phyloP scores from a whole-genome alignment of 306 rosid genomes.

The Cicer arietinum region DNA sequence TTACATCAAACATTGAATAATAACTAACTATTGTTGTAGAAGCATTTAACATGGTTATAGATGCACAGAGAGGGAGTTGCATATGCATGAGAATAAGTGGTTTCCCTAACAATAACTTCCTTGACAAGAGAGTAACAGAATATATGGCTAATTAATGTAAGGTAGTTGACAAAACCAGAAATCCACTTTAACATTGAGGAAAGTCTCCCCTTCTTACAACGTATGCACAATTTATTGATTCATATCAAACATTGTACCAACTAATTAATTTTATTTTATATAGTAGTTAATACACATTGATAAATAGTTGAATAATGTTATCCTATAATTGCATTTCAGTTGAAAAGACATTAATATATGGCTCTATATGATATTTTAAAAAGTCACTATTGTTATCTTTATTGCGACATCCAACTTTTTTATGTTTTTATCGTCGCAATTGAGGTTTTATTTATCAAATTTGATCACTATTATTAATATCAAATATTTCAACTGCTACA shows the following conservation, averaged over 20 bases:
- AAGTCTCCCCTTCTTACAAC: constrained; percentile 20
- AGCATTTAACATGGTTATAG: constrained; percentile 39
- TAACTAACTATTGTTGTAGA: neutral
- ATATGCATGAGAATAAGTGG: constrained; percentile 33
- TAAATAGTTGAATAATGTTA: neutral
- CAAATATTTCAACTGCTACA: no score
- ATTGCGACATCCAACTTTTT: no score
- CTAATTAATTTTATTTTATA: constrained; percentile 10
- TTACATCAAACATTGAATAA: neutral
- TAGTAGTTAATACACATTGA: neutral
- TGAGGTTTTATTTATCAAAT: no score
- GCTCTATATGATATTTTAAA: no score
- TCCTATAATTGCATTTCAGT: no score
- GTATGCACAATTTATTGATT: constrained; percentile 30
- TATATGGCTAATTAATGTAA: constrained; percentile 36
- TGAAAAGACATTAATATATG: no score
- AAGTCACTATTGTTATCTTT: no score
- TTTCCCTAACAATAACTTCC: constrained; percentile 19
- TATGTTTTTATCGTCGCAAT: no score
- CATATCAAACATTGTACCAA: constrained; percentile 27
- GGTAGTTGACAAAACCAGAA: constrained; percentile 38
- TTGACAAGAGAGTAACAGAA: constrained; percentile 25
- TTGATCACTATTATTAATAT: no score
- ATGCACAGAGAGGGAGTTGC: constrained; percentile 26
- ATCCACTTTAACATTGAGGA: constrained; percentile 22